Conservation (phyloP, 148 eudicot genomes). For the Camellia granthamiana region DNA sequence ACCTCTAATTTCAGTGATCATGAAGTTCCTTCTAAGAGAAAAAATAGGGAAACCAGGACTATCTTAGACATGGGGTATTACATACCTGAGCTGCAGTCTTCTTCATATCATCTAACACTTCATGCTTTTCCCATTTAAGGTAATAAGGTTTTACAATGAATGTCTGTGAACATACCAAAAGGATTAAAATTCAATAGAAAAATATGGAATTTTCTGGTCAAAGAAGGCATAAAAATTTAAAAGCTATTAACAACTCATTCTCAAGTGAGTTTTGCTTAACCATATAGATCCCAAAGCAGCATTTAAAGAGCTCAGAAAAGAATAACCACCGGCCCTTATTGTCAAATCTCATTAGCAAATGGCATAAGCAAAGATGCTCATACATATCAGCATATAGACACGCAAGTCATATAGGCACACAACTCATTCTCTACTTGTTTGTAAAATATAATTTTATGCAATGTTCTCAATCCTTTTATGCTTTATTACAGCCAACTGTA, state of each 20-base stretch:
- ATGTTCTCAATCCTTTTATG: background rate
- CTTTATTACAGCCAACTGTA: background rate
- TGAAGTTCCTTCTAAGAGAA: background rate
- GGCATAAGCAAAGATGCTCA: background rate
- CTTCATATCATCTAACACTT: slow-evolving; percentile 58
- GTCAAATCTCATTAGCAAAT: no score
- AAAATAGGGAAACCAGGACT: background rate
- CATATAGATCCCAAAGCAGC: background rate
- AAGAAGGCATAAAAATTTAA: no score
- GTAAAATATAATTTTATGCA: background rate
- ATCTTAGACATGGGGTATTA: background rate
- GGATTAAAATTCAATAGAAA: no score
- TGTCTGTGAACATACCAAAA: slow-evolving; percentile 47
- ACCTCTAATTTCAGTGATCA: no score
- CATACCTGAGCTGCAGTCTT: slow-evolving; percentile 75
- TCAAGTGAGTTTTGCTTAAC: background rate
- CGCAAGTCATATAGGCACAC: no score
- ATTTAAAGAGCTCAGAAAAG: background rate
- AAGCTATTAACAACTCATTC: background rate
- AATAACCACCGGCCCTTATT: background rate
- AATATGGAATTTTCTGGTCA: no score
- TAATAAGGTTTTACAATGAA: slow-evolving; percentile 76
- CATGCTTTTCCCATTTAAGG: slow-evolving; percentile 74
- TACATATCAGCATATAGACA: background rate
- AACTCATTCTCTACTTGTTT: background rate